Percentiles rank a stretch among this genome's conserved stretches.
Evolutionary conservation across 2,329 filamentous ascomycete species (phyloP).

Genomic region (Penicillium sp.): DNA sequence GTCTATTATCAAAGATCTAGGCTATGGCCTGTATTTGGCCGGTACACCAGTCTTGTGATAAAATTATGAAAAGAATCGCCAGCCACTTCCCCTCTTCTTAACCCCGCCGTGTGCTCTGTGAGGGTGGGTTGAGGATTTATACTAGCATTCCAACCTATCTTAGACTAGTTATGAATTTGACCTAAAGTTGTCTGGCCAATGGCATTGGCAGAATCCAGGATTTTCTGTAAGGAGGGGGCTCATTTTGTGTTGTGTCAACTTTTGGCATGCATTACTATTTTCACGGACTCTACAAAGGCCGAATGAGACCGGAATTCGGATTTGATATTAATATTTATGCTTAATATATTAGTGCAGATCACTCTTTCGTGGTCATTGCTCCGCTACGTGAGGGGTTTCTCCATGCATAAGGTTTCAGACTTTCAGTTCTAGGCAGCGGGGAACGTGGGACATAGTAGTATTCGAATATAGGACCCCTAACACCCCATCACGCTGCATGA

Average conservation of each 20-base stretch:
- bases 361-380: neutral
- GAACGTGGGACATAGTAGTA: neutral
- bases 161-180: too few species aligned
- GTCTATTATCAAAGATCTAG: neutral
- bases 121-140: neutral
- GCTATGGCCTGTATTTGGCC: neutral
- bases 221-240: too few species aligned
- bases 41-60: neutral
- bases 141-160: neutral
- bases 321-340: neutral
- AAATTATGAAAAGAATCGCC: neutral
- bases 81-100: neutral
- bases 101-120: neutral
- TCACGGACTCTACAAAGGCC: neutral
- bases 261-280: neutral
- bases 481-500: too few species aligned
- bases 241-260: neutral
- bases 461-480: too few species aligned
- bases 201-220: neutral
- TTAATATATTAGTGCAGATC: neutral
- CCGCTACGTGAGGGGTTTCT: too few species aligned
- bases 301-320: neutral
- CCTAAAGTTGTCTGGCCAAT: neutral
- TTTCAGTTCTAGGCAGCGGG: neutral
- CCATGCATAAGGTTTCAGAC: too few species aligned